Evolutionary conservation across 1,139 yeast species (phyloP).

Genomic region (Schwanniomyces etchellsii): DNA sequence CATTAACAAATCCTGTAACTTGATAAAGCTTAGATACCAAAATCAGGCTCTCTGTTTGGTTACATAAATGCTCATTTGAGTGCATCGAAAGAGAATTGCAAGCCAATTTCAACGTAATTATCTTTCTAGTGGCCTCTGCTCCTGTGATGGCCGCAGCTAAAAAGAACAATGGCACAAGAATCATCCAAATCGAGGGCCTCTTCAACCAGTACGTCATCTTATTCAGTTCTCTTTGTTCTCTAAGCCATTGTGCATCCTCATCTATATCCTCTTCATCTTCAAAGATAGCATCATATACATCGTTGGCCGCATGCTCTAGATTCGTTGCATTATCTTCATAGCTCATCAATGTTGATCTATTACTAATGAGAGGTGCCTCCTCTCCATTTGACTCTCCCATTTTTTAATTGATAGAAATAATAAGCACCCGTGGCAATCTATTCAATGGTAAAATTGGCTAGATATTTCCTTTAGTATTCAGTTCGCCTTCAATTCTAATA

Average conservation of each 20-base stretch:
- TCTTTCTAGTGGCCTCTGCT: constrained; percentile 31
- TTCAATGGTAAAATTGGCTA: no score
- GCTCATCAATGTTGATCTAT: constrained; percentile 2
- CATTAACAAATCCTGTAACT: constrained; percentile 21
- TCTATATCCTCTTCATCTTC: constrained; percentile 19
- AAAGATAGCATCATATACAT: constrained; percentile 25
- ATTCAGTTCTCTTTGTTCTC: constrained; percentile 23
- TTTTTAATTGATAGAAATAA: no score
- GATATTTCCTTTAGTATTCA: no score
- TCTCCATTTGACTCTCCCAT: constrained; percentile 1
- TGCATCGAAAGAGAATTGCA: constrained; percentile 22
- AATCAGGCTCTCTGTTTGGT: constrained; percentile 27
- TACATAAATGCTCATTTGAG: constrained; percentile 17
- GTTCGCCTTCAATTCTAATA: no score
- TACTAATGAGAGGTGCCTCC: constrained; percentile 1
- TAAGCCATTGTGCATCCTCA: constrained; percentile 25
- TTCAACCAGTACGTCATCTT: constrained; percentile 26
- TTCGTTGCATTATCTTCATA: constrained; percentile 5
- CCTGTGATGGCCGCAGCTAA: constrained; percentile 23
- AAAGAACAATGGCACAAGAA: constrained; percentile 22
- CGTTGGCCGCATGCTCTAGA: constrained; percentile 20
- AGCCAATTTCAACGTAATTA: constrained; percentile 30
- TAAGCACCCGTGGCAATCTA: no score
- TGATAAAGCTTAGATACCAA: constrained; percentile 32
- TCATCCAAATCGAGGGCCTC: constrained; percentile 30